A percentile compares a stretch with the other conserved stretches of the same genome.
These are phyloP conservation scores for Penicillium antarcticum DNA, from an alignment of 495 filamentous ascomycete genomes.

Conservation along the genomic window DNA sequence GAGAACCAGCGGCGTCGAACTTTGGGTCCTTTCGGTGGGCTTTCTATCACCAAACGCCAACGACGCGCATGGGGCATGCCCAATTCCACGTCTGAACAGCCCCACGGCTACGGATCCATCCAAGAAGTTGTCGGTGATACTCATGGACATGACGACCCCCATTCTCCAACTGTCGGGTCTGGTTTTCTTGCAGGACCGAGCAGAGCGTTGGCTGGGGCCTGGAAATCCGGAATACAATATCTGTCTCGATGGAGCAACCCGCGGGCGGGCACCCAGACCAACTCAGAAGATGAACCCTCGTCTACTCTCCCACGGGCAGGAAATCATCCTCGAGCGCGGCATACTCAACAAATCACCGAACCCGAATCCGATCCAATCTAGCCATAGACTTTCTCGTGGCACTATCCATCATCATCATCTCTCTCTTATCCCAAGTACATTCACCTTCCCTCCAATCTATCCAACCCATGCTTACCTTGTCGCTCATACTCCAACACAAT, in stretches of 20 bases:
- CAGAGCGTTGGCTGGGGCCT: conserved; percentile 23
- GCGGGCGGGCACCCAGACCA: conserved; percentile 14
- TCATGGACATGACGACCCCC: neutral
- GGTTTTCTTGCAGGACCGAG: conserved; percentile 34
- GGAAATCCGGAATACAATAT: conserved; percentile 27
- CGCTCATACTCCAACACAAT: neutral
- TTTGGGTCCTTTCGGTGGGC: conserved; percentile 25
- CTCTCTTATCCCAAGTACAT: neutral
- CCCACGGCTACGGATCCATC: conserved; percentile 27
- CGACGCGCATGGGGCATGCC: conserved; percentile 6
- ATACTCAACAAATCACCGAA: neutral
- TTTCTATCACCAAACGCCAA: conserved; percentile 20
- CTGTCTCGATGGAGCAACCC: conserved; percentile 25
- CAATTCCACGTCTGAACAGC: neutral
- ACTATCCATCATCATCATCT: neutral
- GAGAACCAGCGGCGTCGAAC: conserved; percentile 20
- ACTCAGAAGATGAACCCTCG: conserved; percentile 6
- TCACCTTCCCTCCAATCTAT: neutral
- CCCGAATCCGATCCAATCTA: neutral
- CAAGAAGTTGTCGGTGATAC: conserved; percentile 14
- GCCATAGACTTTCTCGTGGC: conserved; percentile 5
- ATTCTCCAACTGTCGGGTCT: neutral
- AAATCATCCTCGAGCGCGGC: neutral
- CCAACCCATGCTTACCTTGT: neutral
- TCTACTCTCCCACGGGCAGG: conserved; percentile 18